These are phyloP conservation scores for Rutstroemia sydowiana DNA, from an alignment of 2,329 filamentous ascomycete species.

Conservation along the genomic window DNA sequence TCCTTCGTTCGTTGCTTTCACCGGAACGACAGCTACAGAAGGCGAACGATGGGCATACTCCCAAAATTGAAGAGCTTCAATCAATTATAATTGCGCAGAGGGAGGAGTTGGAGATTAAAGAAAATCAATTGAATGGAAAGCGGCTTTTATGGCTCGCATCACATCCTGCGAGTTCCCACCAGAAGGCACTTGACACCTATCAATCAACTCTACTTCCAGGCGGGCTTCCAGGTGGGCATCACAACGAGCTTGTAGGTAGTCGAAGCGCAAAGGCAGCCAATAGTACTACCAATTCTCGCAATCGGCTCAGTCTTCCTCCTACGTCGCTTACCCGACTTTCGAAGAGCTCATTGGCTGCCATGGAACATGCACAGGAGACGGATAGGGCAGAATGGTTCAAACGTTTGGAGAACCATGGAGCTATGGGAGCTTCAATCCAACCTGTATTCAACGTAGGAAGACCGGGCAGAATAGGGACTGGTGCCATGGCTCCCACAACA, in stretches of 20 bases:
- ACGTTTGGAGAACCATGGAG: not conserved
- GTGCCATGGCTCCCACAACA: no score
- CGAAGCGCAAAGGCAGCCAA: not conserved
- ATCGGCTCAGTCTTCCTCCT: not conserved
- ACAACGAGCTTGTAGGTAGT: not conserved
- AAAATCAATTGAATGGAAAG: constrained; percentile 6
- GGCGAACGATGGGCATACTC: not conserved
- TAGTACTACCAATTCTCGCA: not conserved
- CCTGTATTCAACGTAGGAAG: no score
- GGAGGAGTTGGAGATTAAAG: constrained; percentile 7
- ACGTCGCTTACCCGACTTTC: constrained; percentile 6
- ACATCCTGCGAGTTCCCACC: constrained; percentile 2
- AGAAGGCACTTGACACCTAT: not conserved
- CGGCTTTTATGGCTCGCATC: constrained; percentile 6
- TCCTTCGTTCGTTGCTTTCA: no score
- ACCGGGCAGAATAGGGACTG: no score
- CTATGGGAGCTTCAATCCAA: no score
- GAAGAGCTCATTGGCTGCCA: constrained; percentile 1
- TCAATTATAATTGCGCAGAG: not conserved
- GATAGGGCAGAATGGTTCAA: not conserved
- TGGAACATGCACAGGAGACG: constrained; percentile 2
- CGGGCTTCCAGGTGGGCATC: not conserved
- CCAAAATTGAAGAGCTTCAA: not conserved
- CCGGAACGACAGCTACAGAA: not conserved
- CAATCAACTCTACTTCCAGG: not conserved